Evolutionary conservation across 2,329 filamentous ascomycete genomes (phyloP), one percentile per base, ranked within the genome.

Genomic region (Penicillium sp.): DNA sequence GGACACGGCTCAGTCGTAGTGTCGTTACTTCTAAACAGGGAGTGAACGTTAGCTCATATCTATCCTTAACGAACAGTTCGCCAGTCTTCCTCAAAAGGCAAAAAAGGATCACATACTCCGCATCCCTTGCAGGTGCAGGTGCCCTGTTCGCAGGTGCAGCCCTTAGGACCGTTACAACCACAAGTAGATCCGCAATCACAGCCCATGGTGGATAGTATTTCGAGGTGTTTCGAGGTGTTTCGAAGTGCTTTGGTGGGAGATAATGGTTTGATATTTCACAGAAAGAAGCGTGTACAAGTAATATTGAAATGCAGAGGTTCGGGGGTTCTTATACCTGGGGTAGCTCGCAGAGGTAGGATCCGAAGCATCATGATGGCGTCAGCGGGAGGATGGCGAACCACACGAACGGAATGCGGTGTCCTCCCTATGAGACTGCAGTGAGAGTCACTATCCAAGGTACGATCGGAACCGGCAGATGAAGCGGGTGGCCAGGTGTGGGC

Each of bases 51-150:
- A 57, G 56, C 33, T 40, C 27, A 16, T 44, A 52, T n/a, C 27
- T 30, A n/a, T 28, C 14, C 36, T 11, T 40, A 38, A 27, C 25
- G 30, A n/a, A n/a, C 3, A 9, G 10, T 22, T 18, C 22, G 14
- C 20, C 36, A 48, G 38, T 39, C 20, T 28, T 35, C 40, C n/a
- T 30, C 35, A 6, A 7, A 7, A 22, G 24, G 25, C 28, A 3
- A 44, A 41, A 22, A 25, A 10, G 16, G 43, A 36, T 54, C 50
- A 68, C 69, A 60, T 72, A 73, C 70, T 63, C 68, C 69, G 58
- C 70, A 73, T 62, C 64, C 63, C 63, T 69, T 67, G 64, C 70
- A 73, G 57, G 60, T 45, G 54, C 70, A 73, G 53, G 56, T 22
- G 35, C 18, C 61, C 49, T 63, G 61, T 40, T 61, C 60, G 53